Conservation (phyloP, 1,139 yeast species). For the Sporopachydermia cereana region DNA sequence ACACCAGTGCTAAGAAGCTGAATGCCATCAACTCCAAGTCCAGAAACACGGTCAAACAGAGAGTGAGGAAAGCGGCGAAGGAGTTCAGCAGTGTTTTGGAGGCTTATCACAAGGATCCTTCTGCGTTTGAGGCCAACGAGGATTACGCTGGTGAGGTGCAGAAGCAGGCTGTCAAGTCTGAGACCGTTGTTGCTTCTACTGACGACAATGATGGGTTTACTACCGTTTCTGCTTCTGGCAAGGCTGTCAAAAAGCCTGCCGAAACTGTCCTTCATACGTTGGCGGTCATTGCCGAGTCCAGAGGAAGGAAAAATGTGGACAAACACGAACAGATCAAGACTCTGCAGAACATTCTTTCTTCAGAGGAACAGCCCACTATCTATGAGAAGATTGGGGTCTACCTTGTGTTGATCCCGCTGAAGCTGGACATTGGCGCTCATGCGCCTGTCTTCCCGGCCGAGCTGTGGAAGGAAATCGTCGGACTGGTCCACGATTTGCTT, state of each 20-base stretch:
- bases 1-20: constrained; percentile 55
- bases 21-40: constrained; percentile 82
- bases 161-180: constrained; percentile 13
- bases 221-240: constrained; percentile 30
- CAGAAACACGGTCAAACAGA: constrained; percentile 78
- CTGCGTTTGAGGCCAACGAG: constrained; percentile 47
- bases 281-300: constrained; percentile 67
- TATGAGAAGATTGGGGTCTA: constrained; percentile 74
- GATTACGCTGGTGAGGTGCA: constrained; percentile 21
- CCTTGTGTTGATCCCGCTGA: constrained; percentile 73
- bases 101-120: constrained; percentile 59
- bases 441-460: constrained; percentile 58
- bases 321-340: constrained; percentile 63
- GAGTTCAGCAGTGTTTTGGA: constrained; percentile 51
- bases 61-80: constrained; percentile 70
- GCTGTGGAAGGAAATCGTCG: constrained; percentile 63
- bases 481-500: constrained; percentile 41
- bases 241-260: constrained; percentile 26
- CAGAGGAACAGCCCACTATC: constrained; percentile 35
- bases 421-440: constrained; percentile 69
- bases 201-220: constrained; percentile 28
- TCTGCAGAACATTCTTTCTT: constrained; percentile 50
- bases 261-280: constrained; percentile 58
- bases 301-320: constrained; percentile 95
- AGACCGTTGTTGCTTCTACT: constrained; percentile 16